Percentiles rank a stretch among this genome's conserved stretches.
phyloP scores from a whole-genome alignment of 176 grass and related monocot species.

The Oryza rufipogon region DNA sequence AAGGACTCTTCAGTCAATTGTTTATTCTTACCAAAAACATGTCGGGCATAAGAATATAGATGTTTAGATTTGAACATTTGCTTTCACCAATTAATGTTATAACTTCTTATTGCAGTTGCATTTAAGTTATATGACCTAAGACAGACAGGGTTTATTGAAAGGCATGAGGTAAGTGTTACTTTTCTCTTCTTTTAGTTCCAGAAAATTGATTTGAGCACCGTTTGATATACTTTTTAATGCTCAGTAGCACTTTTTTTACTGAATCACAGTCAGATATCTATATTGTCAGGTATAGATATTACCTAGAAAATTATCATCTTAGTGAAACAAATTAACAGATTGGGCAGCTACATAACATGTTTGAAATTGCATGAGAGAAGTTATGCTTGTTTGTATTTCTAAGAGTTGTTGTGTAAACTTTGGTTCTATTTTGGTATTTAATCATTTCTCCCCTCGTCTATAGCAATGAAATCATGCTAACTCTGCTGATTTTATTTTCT shows the following conservation, averaged over 20 bases:
- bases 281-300: not conserved
- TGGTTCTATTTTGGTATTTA: not conserved
- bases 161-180: constrained; percentile 41
- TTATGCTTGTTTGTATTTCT: not conserved
- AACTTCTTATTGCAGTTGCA: constrained; percentile 50
- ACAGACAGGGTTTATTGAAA: constrained; percentile 54
- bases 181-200: not conserved
- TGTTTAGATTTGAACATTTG: not conserved
- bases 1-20: constrained; percentile 16
- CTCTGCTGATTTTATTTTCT: not conserved
- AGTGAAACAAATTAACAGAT: not conserved
- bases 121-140: constrained; percentile 65
- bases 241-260: not conserved
- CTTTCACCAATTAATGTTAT: not conserved
- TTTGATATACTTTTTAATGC: not conserved
- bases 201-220: not conserved
- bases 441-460: not conserved
- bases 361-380: not conserved
- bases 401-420: not conserved
- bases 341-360: not conserved
- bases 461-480: not conserved
- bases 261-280: not conserved
- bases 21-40: constrained; percentile 18
- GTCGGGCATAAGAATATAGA: not conserved
- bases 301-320: not conserved